A percentile compares a stretch with the other conserved stretches of the same genome.
Evolutionary conservation across 2,329 filamentous ascomycete genomes (phyloP).

Genomic region (Xylaria sp.): DNA sequence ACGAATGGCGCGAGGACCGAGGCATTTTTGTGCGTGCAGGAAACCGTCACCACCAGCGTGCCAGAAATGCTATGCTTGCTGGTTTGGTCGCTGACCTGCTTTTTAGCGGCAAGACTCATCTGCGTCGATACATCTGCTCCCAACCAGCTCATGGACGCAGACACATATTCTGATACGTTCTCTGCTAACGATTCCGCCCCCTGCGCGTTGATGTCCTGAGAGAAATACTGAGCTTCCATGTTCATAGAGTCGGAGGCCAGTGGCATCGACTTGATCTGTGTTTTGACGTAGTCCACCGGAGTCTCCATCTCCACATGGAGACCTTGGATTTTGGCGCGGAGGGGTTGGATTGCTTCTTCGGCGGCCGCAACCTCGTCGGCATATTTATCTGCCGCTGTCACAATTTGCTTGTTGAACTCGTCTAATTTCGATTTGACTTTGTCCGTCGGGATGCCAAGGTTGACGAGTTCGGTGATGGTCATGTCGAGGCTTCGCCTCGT

Average conservation of each 20-base stretch:
- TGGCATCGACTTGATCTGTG: constrained; percentile 21
- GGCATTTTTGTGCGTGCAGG: constrained; percentile 22
- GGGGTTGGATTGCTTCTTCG: constrained; percentile 5
- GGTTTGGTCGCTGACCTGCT: constrained; percentile 12
- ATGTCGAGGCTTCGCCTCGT: constrained; percentile 18
- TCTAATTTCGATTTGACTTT: constrained; percentile 1
- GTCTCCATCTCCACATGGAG: constrained; percentile 10
- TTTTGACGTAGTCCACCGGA: constrained; percentile 19
- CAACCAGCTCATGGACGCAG: constrained; percentile 6
- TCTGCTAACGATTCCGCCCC: constrained; percentile 5
- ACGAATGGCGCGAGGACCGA: constrained; percentile 19
- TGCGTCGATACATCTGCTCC: constrained; percentile 8
- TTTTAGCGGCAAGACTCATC: constrained; percentile 6
- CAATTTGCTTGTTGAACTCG: constrained; percentile 5
- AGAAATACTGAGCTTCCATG: constrained; percentile 25
- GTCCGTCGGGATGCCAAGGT: constrained; percentile 15
- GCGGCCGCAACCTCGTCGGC: constrained; percentile 9
- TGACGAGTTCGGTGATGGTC: constrained; percentile 19
- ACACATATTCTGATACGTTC: constrained; percentile 4
- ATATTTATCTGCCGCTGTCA: constrained; percentile 13
- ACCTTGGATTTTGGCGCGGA: constrained; percentile 7
- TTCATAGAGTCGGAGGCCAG: constrained; percentile 22
- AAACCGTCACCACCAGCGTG: constrained; percentile 19
- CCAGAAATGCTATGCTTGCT: constrained; percentile 15
- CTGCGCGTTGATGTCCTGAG: constrained; percentile 13